Evolutionary conservation across 78 protist genomes (phyloP), one percentile per base, ranked within the genome.

Genomic region (Mastigamoeba balamuthi): DNA sequence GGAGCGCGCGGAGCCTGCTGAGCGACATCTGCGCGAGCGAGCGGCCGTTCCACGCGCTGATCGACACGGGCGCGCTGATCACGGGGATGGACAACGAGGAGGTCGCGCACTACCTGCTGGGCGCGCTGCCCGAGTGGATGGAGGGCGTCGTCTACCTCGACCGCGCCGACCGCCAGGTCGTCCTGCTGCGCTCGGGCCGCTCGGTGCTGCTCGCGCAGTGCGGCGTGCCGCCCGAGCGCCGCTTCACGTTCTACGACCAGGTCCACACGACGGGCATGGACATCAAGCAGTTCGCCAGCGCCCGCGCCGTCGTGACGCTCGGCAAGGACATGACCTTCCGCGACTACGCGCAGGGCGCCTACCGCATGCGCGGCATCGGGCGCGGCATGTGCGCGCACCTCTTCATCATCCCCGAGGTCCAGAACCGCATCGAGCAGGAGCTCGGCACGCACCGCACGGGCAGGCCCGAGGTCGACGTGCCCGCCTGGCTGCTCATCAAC

Each of bases 271-370:
- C 90, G 3, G 93, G 93, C 36, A 81, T 84, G 86, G 93, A 89
- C 76, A 79, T 89, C 73, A 66, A 81, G 66, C 93, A 89, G 39
- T 25, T 72, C 10, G 78, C 85, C 40, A 82, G 80, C 42, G 93
- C 90, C 8, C 42, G 39, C 28, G 90, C 93, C 8, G 90, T 80
- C 58, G 33, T 89, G 42, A 89, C 90, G 5, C 65, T 89, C 23
- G 93, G 93, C 68, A 89, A 89, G 78, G 93, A 89, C 82, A 84
- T 89, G 93, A 81, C 87, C 42, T 84, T 80, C 86, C 81, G 93
- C 40, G 93, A 89, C 80, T 82, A 71, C 70, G 88, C 90, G 6
- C 88, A 89, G 63, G 93, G 93, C 29, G 86, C 89, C 33, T 89
- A 68, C 82, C 79, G 93, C 25, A 89, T 89, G 93, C 83, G 93